Evolutionary conservation across 2,329 filamentous ascomycete genomes (phyloP).

Genomic region (Colletotrichum coccodes): DNA sequence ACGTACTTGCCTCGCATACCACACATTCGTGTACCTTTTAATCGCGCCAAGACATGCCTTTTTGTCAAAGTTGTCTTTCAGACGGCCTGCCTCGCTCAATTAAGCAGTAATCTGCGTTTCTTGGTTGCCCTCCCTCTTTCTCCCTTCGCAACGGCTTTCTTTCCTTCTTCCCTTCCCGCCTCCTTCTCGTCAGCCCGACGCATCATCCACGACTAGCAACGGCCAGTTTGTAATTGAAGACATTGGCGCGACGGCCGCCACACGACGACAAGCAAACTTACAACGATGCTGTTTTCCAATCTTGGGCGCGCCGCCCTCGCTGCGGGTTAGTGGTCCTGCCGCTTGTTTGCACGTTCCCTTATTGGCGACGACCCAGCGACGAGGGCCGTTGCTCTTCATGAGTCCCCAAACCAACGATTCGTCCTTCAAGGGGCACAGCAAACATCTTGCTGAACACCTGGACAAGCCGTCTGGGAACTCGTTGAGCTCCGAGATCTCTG

Average conservation of each 20-base stretch:
- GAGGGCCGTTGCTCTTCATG: neutral
- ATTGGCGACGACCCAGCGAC: neutral
- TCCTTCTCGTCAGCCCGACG: neutral
- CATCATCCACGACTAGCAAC: neutral
- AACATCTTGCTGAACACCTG: neutral
- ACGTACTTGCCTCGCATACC: neutral
- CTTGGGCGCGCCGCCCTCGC: constrained; percentile 26
- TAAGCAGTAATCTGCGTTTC: constrained; percentile 11
- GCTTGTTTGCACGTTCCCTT: constrained; percentile 5
- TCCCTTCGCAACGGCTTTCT: neutral
- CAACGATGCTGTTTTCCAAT: constrained; percentile 31
- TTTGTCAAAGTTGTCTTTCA: neutral
- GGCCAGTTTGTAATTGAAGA: neutral
- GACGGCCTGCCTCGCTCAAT: constrained; percentile 10
- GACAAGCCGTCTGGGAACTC: neutral
- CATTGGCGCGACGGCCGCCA: neutral
- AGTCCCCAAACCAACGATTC: neutral
- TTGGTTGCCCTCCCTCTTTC: neutral
- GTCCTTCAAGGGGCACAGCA: neutral
- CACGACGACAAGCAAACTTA: neutral
- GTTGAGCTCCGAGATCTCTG: neutral
- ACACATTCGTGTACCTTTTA: neutral
- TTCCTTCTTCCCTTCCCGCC: neutral
- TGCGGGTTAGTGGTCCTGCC: constrained; percentile 29
- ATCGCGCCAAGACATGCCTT: constrained; percentile 11